phyloP scores from a whole-genome alignment of 1,139 yeast species.

The Hyphopichia wangnamkhiaoensis region DNA sequence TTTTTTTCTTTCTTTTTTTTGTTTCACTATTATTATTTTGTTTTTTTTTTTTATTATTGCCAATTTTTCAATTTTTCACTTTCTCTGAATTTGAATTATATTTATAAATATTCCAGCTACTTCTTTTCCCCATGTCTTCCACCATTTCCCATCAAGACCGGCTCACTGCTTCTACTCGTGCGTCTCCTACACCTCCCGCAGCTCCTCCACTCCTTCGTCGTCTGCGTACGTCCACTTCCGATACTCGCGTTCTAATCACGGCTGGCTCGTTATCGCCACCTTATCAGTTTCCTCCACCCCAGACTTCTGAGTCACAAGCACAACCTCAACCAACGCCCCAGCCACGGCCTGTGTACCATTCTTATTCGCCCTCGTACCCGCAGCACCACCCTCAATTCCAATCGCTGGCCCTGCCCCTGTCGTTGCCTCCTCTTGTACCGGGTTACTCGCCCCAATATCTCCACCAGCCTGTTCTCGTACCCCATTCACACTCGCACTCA shows the following conservation, averaged over 20 bases:
- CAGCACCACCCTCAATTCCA: not conserved
- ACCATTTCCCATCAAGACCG: not conserved
- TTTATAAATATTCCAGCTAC: not conserved
- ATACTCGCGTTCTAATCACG: too few species aligned
- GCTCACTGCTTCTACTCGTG: not conserved
- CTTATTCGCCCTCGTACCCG: not conserved
- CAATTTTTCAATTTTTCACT: not conserved
- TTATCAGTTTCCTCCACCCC: too few species aligned
- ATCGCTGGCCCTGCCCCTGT: not conserved
- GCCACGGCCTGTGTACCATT: not conserved
- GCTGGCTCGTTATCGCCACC: too few species aligned
- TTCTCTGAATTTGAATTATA: not conserved
- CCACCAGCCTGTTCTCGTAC: not conserved
- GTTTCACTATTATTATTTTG: not conserved
- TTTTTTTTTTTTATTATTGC: not conserved
- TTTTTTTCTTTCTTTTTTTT: conserved; percentile 1
- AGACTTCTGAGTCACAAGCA: too few species aligned
- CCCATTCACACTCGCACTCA: not conserved
- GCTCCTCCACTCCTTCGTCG: not conserved
- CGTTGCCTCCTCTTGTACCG: not conserved
- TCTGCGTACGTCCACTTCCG: too few species aligned
- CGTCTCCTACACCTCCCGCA: not conserved
- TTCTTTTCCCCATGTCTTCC: not conserved
- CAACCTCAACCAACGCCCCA: too few species aligned
- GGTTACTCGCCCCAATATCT: not conserved